Evolutionary conservation across 208 protist species (phyloP).

Genomic region (Porcisia hertigi): DNA sequence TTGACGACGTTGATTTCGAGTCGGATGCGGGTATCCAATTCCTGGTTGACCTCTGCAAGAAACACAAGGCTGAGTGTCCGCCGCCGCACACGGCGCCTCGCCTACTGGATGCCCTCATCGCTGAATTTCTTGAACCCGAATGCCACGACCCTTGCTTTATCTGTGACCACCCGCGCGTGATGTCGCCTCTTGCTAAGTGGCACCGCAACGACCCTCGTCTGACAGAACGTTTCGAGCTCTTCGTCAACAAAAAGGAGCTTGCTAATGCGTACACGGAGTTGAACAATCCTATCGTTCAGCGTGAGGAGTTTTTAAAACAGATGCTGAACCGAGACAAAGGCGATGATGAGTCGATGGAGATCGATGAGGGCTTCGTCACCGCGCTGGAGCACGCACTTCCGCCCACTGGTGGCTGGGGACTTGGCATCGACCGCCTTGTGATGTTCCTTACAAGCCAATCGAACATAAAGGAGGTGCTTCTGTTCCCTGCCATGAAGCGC

Average conservation of each 20-base stretch:
- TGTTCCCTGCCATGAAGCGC: slow-evolving; percentile 94
- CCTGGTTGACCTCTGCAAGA: slow-evolving; percentile 88
- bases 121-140: slow-evolving; percentile 95
- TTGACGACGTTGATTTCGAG: slow-evolving; percentile 78
- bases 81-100: slow-evolving; percentile 96
- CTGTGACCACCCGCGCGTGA: slow-evolving; percentile 99
- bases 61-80: slow-evolving; percentile 92
- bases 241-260: slow-evolving; percentile 97
- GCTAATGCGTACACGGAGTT: slow-evolving; percentile 99
- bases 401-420: slow-evolving; percentile 99
- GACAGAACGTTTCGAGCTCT: slow-evolving; percentile 99
- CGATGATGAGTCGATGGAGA: slow-evolving; percentile 98
- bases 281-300: slow-evolving; percentile 99
- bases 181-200: slow-evolving; percentile 99
- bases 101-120: slow-evolving; percentile 98
- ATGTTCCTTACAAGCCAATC: slow-evolving; percentile 99
- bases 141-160: slow-evolving; percentile 99
- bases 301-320: slow-evolving; percentile 98
- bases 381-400: slow-evolving; percentile 99
- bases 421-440: slow-evolving; percentile 99
- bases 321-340: slow-evolving; percentile 91
- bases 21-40: slow-evolving; percentile 78
- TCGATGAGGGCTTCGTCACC: slow-evolving; percentile 97
- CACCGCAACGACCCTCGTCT: slow-evolving; percentile 93
- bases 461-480: slow-evolving; percentile 98